Conservation (phyloP, 169 alveolate genomes). For the Plasmodium inui region DNA sequence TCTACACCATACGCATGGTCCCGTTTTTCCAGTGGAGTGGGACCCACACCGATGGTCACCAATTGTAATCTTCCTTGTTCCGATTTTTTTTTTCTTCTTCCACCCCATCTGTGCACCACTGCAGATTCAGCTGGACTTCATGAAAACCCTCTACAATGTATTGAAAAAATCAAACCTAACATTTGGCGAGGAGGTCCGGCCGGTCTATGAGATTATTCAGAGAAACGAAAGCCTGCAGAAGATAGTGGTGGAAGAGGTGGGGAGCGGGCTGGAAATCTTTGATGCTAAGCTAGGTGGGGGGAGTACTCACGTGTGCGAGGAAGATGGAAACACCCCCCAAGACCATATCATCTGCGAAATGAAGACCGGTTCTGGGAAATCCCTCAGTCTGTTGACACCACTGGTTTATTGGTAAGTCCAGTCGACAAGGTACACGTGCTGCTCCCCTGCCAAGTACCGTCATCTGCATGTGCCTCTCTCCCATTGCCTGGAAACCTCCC, state of each 20-base stretch:
- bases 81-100: conserved; percentile 1
- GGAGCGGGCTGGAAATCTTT: neutral
- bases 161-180: conserved; percentile 18
- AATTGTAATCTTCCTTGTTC: neutral
- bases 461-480: neutral
- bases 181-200: neutral
- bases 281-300: neutral
- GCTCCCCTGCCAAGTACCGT: no score
- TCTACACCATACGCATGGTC: neutral
- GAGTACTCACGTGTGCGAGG: neutral
- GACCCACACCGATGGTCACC: neutral
- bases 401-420: conserved; percentile 31
- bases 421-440: neutral
- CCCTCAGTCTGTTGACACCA: conserved; percentile 27
- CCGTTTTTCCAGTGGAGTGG: no score
- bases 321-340: neutral
- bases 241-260: neutral
- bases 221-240: conserved; percentile 1
- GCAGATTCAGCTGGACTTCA: conserved; percentile 39
- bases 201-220: conserved; percentile 14
- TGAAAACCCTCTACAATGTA: conserved; percentile 26
- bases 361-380: conserved; percentile 68
- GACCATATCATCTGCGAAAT: conserved; percentile 57
- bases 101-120: neutral
- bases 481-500: neutral